Conservation (phyloP, 169 alveolate genomes). For the Eimeria falciformis region DNA sequence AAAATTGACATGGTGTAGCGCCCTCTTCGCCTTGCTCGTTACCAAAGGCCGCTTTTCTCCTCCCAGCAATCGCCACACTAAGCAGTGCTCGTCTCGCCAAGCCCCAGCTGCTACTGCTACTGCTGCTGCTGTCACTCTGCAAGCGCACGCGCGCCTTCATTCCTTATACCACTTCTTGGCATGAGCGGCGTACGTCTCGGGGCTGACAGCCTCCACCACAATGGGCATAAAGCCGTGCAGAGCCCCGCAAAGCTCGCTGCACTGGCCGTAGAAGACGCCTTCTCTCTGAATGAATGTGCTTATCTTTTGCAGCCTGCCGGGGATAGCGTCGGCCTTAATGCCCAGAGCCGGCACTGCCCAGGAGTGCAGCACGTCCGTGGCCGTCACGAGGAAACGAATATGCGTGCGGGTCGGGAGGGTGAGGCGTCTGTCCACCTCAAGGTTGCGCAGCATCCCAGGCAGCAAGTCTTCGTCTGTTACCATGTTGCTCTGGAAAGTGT, state of each 20-base stretch:
- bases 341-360: constrained; percentile 85
- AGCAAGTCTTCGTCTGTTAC: constrained; percentile 81
- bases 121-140: not conserved
- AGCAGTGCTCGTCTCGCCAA: too few species aligned
- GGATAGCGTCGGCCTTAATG: constrained; percentile 93
- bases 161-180: constrained; percentile 94
- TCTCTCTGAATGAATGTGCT: constrained; percentile 93
- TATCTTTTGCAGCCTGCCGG: constrained; percentile 90
- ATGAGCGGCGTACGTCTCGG: constrained; percentile 94
- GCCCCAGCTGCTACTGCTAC: too few species aligned
- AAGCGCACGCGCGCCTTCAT: constrained; percentile 25
- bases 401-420: constrained; percentile 93
- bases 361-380: constrained; percentile 87
- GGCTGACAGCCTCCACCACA: constrained; percentile 92
- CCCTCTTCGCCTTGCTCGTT: not conserved
- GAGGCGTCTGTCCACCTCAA: constrained; percentile 92
- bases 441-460: constrained; percentile 89
- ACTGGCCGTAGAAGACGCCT: constrained; percentile 95
- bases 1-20: not conserved
- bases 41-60: not conserved
- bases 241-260: constrained; percentile 94
- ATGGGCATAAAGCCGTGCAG: constrained; percentile 95
- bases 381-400: constrained; percentile 89
- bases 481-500: constrained; percentile 84
- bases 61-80: not conserved